Conservation (phyloP, 192 early-diverging fungal genomes). For the Rhizophagus prolifer region DNA sequence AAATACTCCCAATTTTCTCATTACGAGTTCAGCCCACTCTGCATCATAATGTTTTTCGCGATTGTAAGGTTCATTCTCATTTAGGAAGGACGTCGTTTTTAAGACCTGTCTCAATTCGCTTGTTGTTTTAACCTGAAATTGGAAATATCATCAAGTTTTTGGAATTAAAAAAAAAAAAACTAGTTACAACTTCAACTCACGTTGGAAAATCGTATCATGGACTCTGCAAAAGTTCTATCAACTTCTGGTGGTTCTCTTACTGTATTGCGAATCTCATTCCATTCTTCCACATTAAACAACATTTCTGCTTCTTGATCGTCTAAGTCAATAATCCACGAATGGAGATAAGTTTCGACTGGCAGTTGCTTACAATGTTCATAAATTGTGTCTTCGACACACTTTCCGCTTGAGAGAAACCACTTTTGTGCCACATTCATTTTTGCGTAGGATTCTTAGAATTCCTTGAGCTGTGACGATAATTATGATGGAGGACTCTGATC, state of each 20-base stretch:
- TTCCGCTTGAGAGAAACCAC: slow-evolving; percentile 2
- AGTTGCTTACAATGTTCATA: slow-evolving; percentile 18
- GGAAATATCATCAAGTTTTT: slow-evolving; percentile 26
- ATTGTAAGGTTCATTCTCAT: slow-evolving; percentile 27
- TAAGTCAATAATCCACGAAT: slow-evolving; percentile 19
- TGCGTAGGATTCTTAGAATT: slow-evolving; percentile 10
- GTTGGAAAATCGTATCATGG: slow-evolving; percentile 31
- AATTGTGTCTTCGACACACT: slow-evolving; percentile 10
- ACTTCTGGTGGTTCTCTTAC: slow-evolving; percentile 23
- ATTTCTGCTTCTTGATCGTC: neutral
- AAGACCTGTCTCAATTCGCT: slow-evolving; percentile 25
- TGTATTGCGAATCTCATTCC: slow-evolving; percentile 5
- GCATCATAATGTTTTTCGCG: slow-evolving; percentile 29
- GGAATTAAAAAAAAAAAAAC: slow-evolving; percentile 25
- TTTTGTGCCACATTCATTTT: slow-evolving; percentile 21
- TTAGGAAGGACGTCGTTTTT: slow-evolving; percentile 28
- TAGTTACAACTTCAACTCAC: slow-evolving; percentile 21
- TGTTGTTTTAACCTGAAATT: slow-evolving; percentile 32
- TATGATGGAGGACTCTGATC: too few species aligned
- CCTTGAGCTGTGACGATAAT: neutral
- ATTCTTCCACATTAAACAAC: slow-evolving; percentile 10
- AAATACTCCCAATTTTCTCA: too few species aligned
- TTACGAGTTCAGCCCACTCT: slow-evolving; percentile 21
- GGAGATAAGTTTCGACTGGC: neutral
- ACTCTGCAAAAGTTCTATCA: slow-evolving; percentile 21